These are phyloP conservation scores for Colletotrichum gigasporum DNA, from an alignment of 2,329 filamentous ascomycete species.

Conservation along the genomic window DNA sequence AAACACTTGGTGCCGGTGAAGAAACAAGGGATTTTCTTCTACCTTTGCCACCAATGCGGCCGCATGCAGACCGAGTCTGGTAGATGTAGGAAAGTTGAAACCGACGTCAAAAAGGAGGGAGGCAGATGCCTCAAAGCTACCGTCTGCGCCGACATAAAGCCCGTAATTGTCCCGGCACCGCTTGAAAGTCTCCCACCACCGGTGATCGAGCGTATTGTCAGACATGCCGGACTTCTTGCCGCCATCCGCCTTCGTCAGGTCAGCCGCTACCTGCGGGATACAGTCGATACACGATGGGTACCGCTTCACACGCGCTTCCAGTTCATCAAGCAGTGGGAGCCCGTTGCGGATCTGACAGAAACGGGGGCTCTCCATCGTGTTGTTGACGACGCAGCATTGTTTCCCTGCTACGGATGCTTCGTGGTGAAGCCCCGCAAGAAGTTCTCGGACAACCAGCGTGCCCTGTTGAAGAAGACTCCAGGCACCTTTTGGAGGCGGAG, in stretches of 20 bases:
- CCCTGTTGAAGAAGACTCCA: background rate
- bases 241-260: background rate
- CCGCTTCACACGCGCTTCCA: slow-evolving; percentile 4
- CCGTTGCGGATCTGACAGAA: background rate
- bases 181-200: background rate
- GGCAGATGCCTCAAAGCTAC: too few relatives aligned
- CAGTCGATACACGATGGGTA: background rate
- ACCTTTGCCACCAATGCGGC: slow-evolving; percentile 4
- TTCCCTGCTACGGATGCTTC: slow-evolving; percentile 1
- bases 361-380: background rate
- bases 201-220: background rate
- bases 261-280: background rate
- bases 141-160: too few relatives aligned
- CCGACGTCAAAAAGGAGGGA: background rate
- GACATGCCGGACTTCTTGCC: background rate
- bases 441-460: background rate
- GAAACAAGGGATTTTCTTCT: background rate
- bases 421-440: background rate
- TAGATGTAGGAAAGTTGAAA: background rate
- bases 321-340: background rate
- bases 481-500: background rate
- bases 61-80: background rate
- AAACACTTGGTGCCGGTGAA: slow-evolving; percentile 1
- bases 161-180: background rate
- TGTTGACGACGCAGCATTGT: background rate